Conservation (phyloP, 1,284 basidiomycete genomes). For the Sphaerobolus stellatus region DNA sequence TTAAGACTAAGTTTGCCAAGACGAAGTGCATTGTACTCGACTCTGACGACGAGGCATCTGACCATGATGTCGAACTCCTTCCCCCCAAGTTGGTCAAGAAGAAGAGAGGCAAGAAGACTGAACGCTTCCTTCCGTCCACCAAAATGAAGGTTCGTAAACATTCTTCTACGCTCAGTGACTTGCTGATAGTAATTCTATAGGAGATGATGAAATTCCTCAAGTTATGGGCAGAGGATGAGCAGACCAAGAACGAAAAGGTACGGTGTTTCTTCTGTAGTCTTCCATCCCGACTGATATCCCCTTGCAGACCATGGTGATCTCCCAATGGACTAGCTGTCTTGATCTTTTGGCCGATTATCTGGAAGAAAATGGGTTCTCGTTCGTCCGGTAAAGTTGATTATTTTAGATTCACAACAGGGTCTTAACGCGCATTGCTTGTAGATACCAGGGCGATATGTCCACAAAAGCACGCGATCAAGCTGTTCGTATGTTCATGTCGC, state of each 20-base stretch:
- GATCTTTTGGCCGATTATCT: slow-evolving; percentile 56
- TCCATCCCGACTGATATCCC: slow-evolving; percentile 2
- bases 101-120: slow-evolving; percentile 23
- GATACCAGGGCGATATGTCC: slow-evolving; percentile 62
- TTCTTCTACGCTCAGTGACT: not conserved
- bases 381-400: slow-evolving; percentile 46
- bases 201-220: slow-evolving; percentile 54
- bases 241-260: slow-evolving; percentile 53
- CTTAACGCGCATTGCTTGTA: slow-evolving; percentile 18
- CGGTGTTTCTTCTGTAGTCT: not conserved
- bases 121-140: slow-evolving; percentile 52
- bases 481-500: slow-evolving; percentile 55
- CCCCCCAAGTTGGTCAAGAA: slow-evolving; percentile 32
- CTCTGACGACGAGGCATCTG: slow-evolving; percentile 46
- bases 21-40: slow-evolving; percentile 39
- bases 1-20: slow-evolving; percentile 36
- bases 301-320: slow-evolving; percentile 51
- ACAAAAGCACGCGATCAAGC: slow-evolving; percentile 48
- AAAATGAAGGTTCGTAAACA: slow-evolving; percentile 58
- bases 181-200: slow-evolving; percentile 27
- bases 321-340: slow-evolving; percentile 61
- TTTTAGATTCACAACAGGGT: slow-evolving; percentile 6
- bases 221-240: slow-evolving; percentile 40
- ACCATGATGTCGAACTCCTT: slow-evolving; percentile 41
- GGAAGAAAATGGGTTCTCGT: slow-evolving; percentile 44